Base-by-base conservation (phyloP, 1,139 yeast species). In the Geotrichum aggregatum region DNA sequence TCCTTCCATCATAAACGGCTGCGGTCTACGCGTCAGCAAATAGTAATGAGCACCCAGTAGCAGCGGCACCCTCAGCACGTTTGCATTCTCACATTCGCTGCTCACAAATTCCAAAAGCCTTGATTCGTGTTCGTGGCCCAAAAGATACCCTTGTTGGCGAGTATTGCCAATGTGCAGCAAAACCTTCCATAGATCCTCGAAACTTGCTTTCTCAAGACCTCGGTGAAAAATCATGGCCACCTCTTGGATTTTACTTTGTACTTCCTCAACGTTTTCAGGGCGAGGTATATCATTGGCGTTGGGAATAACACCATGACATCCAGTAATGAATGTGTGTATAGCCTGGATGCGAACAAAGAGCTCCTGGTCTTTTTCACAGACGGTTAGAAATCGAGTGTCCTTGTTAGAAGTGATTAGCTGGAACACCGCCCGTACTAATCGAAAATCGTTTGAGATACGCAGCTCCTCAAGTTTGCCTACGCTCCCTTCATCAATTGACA, bases 401-500 rank as follows among this genome's bases (percentile, higher is more conserved):
- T 22, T 34, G 2, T 21, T 34, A 10, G 62, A 52, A 13, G 36
- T 11, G 34, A 44, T 34, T 22, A 44, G n/a, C 51, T 68, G 71
- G 7, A 74, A 61, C 30, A 66, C 52, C n/a, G 66, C 62, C 3
- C 72, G 57, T 40, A 69, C 49, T 33, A 67, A 59, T 47, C 60
- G 61, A 58, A 68, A 69, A 52, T 68, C 69, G 46, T 60, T 64
- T 7, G 70, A 63, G 8, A 66, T 64, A 19, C 70, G 61, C 49
- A 69, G 61, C 56, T 69, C 71, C 51, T 69, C 72, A 38, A 68
- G 61, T 45, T 62, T 61, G 11, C 61, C 58, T n/a, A 59, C 62
- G 24, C 58, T 60, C n/a, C 59, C 52, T 40, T 66, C 70, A 30
- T 65, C 64, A 26, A 65, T 58, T 18, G 63, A 58, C 30, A 69